These are phyloP conservation scores for Flaveria linearis DNA, from an alignment of 129 eudicot species.

Conservation along the genomic window DNA sequence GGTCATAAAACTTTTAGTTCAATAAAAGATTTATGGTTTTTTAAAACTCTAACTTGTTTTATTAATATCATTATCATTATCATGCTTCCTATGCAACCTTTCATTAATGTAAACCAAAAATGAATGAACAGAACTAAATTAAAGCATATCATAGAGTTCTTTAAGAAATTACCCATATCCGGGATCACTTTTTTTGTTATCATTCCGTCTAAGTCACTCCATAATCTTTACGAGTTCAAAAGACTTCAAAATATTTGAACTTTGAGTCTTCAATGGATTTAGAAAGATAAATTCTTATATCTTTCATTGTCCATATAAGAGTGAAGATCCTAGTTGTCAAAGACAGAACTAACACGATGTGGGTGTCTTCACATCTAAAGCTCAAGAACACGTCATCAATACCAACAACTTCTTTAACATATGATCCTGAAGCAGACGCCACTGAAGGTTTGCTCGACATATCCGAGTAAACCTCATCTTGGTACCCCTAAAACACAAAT, in stretches of 20 bases:
- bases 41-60: background rate
- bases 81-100: background rate
- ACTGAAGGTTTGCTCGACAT: background rate
- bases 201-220: background rate
- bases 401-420: background rate
- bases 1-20: background rate
- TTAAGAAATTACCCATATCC: background rate
- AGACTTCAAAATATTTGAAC: background rate
- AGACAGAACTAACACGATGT: background rate
- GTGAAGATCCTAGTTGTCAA: background rate
- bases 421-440: background rate
- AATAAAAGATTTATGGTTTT: background rate
- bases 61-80: background rate
- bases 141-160: background rate
- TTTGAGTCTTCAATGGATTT: constrained; percentile 17
- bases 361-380: constrained; percentile 11
- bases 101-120: background rate
- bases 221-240: background rate
- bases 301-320: constrained; percentile 11
- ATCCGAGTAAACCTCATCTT: constrained; percentile 16
- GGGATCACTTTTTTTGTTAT: background rate
- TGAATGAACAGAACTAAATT: background rate
- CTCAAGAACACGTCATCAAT: constrained; percentile 5
- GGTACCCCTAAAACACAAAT: background rate
- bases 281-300: background rate